Evolutionary conservation across 1,284 basidiomycete species (phyloP), one percentile per base, ranked within the genome.

Genomic region (Polyporus tsugae): DNA sequence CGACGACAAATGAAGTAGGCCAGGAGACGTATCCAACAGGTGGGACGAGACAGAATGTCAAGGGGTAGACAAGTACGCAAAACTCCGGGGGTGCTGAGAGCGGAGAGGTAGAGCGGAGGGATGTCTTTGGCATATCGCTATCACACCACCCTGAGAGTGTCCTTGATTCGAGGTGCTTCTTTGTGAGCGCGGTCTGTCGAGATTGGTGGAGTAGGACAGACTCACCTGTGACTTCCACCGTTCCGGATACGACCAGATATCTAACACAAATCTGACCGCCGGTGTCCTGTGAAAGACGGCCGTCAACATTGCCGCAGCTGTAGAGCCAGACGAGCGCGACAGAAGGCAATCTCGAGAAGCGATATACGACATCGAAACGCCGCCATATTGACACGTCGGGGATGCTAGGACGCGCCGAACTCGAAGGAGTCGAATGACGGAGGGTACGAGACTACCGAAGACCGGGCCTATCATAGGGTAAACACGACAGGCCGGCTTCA

Each of bases 331-430:
- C 19, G n/a, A 46, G 44, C 11, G 3, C 22, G 13, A 52, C 22
- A 52, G 46, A 52, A 11, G 10, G 11, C 46, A 52, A 22, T 52
- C 46, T 52, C 46, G 46, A 52, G 46, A 52, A 52, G 46, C 46
- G 13, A 25, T 13, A 4, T 22, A 25, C 46, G 22, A 52, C 22
- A 52, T 52, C 22, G 46, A 52, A 52, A 25, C 10, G 5, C 22
- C 46, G 13, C 11, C 44, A 52, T 25, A 52, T 52, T 4, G 6
- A n/a, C 46, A 13, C 11, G 19, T 13, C 4, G 4, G 22, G 46
- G 46, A 42, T 42, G 41, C 41, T 22, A 22, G n/a, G n/a, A 52
- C 25, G 7, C 46, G 11, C 9, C n/a, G 11, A 29, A 52, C 10
- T 29, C 4, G 46, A 25, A 22, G 46, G 22, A 17, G 41, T 3